Base-by-base conservation (phyloP, 2,329 filamentous ascomycete genomes). In the Allantophomopsis lycopodina region DNA sequence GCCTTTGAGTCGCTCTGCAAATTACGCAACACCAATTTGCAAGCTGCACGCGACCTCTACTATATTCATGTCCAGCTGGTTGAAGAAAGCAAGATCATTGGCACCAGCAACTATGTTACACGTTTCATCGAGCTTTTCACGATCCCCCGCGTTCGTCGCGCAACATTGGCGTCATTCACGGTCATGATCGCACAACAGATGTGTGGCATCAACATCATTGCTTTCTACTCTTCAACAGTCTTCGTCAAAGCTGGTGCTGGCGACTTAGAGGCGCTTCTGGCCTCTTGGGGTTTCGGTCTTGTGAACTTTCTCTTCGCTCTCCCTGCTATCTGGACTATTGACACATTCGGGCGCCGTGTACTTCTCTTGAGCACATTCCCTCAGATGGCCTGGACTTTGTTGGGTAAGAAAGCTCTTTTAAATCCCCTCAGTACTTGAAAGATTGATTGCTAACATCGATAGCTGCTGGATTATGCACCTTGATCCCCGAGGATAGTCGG, bases 111-210 rank as follows among this genome's bases (percentile, higher is more conserved):
- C 56, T 79, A 80, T 50, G 12, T 73, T 35, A 69, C 63, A 13
- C 72, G 80, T 8, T 75, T 83, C 46, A 51, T 66, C 35, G 71
- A 83, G 52, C 64, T 79, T 2, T 79, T 84, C 51, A 80, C 73
- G 5, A 68, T 83, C 38, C 76, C 79, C 3, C 71, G 80, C 28
- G 63, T 81, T 5, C 71, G 78, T 10, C 70, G 78, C 28, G 85
- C 85, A 2, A 87, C 77, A 5, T 65, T 83, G 16, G 84, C 83
- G 2, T 79, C 83, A 0, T 82, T 78, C 47, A 76, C 76, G 1
- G 83, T 89, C 48, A 93, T 93, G 84, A 76, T 49, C 6, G 45
- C 40, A 2, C 42, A 44, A 23, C 42, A 44, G 15, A 51, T 44
- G 36, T 44, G 36, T 20, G 44, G 44, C 28, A 46, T 68, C 49